Conservation (phyloP, 371 early-diverging fungal genomes). For the Blakeslea trispora region DNA sequence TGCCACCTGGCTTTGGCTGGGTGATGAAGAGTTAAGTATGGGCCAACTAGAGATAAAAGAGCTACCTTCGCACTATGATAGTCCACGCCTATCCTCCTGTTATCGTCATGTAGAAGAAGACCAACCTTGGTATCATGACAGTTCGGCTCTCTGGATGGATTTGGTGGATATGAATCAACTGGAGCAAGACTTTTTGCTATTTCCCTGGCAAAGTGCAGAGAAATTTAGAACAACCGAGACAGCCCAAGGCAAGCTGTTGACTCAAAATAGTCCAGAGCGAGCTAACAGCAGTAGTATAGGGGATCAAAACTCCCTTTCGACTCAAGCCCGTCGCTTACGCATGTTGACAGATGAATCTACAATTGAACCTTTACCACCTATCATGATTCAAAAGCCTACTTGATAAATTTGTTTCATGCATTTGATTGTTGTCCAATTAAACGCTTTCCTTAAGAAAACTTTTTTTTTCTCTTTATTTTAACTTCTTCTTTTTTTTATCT, state of each 20-base stretch:
- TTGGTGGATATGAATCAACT: constrained; percentile 30
- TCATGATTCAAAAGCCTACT: constrained; percentile 7
- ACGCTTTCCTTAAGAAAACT: too few relatives aligned
- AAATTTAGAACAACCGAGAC: constrained; percentile 24
- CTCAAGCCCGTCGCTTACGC: neutral
- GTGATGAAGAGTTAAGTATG: constrained; percentile 43
- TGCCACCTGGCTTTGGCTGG: constrained; percentile 68
- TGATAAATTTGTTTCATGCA: neutral
- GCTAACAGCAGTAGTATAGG: neutral
- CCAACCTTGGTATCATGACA: constrained; percentile 26
- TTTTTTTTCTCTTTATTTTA: neutral
- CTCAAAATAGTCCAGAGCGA: too few relatives aligned
- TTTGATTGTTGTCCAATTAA: too few relatives aligned
- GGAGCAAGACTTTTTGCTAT: constrained; percentile 24
- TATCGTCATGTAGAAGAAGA: constrained; percentile 24
- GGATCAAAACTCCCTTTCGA: constrained; percentile 6
- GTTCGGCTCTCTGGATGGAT: constrained; percentile 45
- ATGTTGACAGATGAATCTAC: constrained; percentile 16
- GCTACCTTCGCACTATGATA: constrained; percentile 49
- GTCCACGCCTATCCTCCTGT: constrained; percentile 35
- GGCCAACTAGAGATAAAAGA: constrained; percentile 27
- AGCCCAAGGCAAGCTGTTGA: neutral
- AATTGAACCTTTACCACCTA: constrained; percentile 12
- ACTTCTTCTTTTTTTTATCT: neutral
- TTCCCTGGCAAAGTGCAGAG: constrained; percentile 38